These are phyloP conservation scores for Tricholoma furcatifolium DNA, from an alignment of 768 basidiomycete species.

Conservation along the genomic window DNA sequence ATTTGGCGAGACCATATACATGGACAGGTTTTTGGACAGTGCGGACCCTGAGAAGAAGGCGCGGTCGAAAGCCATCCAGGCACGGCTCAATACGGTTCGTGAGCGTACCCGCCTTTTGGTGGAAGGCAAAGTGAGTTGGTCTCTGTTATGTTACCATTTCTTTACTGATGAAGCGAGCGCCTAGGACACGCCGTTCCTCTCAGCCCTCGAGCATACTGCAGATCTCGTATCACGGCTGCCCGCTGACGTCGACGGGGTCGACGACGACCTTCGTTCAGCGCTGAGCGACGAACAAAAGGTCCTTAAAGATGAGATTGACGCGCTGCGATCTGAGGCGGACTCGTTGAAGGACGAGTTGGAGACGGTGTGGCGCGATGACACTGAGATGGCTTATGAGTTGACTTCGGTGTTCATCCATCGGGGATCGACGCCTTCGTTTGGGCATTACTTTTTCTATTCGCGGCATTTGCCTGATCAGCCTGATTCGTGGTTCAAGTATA, in stretches of 20 bases:
- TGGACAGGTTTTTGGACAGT: slow-evolving; percentile 89
- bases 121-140: slow-evolving; percentile 62
- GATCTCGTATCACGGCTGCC: slow-evolving; percentile 55
- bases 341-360: slow-evolving; percentile 71
- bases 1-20: slow-evolving; percentile 81
- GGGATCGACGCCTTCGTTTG: slow-evolving; percentile 82
- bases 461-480: slow-evolving; percentile 77
- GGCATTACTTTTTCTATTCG: slow-evolving; percentile 97
- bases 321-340: slow-evolving; percentile 46
- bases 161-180: background rate
- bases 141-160: background rate
- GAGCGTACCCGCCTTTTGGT: slow-evolving; percentile 68
- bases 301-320: slow-evolving; percentile 56
- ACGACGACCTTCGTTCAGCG: slow-evolving; percentile 51
- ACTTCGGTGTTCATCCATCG: slow-evolving; percentile 96
- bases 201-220: slow-evolving; percentile 53
- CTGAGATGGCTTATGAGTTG: slow-evolving; percentile 76
- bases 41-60: slow-evolving; percentile 71
- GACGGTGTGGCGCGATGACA: slow-evolving; percentile 68
- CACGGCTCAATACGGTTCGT: slow-evolving; percentile 59
- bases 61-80: slow-evolving; percentile 67
- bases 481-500: slow-evolving; percentile 95
- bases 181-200: slow-evolving; percentile 61
- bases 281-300: slow-evolving; percentile 53
- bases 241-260: slow-evolving; percentile 48